Evolutionary conservation across 2,329 filamentous ascomycete species (phyloP), one percentile per base, ranked within the genome.

Genomic region (Colletotrichum scovillei): DNA sequence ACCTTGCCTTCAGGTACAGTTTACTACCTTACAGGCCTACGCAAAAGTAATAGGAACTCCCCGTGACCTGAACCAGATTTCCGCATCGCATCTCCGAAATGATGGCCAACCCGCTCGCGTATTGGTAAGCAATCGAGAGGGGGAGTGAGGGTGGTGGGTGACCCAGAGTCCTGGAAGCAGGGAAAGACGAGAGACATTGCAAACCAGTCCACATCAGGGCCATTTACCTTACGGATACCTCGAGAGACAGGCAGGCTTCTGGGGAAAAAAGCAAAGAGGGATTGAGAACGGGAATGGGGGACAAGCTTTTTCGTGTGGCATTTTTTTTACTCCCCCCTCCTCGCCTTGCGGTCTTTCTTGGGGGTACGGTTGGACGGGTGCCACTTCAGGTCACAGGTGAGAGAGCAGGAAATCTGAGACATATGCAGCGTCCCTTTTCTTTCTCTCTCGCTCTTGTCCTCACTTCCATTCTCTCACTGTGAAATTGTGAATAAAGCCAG

Each of bases 151-250:
- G 32, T 35, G 32, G 32, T 30, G 30, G 8, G 30, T 35, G 32
- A 35, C 8, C 49, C 64, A 42, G 46, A 53, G 58, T 19, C 49
- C 38, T 72, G 65, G 58, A 28, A 72, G 38, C 26, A 24, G 58
- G 58, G 30, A 46, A 26, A 55, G 16, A 38, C 35, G 55, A 63
- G 38, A 69, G 65, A 64, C 49, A 72, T 63, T 49, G 7, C 16
- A 49, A 49, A 19, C 42, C 42, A 49, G 16, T 49, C 19, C 42
- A 49, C 46, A 63, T 53, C 65, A 67, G 68, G 68, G 55, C 68
- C 63, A 67, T 32, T 55, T 42, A 42, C 16, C 38, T 35, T 35
- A 35, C 32, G 32, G 32, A 35, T 42, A 32, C 30, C 30, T 32
- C 16, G 38, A 42, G 42, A 19, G 22, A n/a, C 14, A 16, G 24